Evolutionary conservation across 495 filamentous ascomycete species (phyloP), one percentile per base, ranked within the genome.

Genomic region (Aspergillus taichungensis): DNA sequence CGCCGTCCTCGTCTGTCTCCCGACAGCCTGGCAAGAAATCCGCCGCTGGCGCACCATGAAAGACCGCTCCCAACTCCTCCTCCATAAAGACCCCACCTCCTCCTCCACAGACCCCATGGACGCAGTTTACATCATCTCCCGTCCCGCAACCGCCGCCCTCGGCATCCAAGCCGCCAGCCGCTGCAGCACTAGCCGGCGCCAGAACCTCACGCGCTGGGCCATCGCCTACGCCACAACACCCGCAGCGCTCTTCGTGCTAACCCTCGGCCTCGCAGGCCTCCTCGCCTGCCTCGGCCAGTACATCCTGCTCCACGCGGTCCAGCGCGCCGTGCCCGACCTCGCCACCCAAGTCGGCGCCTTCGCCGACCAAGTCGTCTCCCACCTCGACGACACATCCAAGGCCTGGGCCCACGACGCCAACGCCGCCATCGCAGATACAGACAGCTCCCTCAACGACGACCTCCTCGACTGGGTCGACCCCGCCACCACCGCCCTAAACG

Each of bases 381-480:
- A 76, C 0, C 72, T 98, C 3, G 75, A 84, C 53, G 76, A 83
- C 40, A 81, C 88, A 7, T 94, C 87, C 13, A 66, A 70, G 30
- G 64, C 76, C 38, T 98, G 94, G 92, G 78, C 91, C 7, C 63
- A 71, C 30, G 77, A 76, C 24, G 80, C 88, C 36, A 97, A 97
- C 67, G 62, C 60, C 5, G 85, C 80, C 30, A 84, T 96, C 56
- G 62, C 60, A 18, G 65, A 68, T 34, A 78, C 84, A 18, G 85
- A 86, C 64, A 61, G 61, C 14, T 77, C 86, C 14, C 76, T 98
- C 59, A 98, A 97, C 66, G 46, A 78, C 18, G 79, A 96, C 37
- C 62, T 98, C 35, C 80, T 96, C 47, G 85, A 88, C 47, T 95
- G 90, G 85, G 87, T 95, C 28, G 84, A 80, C 35, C 88, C 80